phyloP scores from a whole-genome alignment of 1,284 basidiomycete species.

The Kalmanozyma brasiliensis region DNA sequence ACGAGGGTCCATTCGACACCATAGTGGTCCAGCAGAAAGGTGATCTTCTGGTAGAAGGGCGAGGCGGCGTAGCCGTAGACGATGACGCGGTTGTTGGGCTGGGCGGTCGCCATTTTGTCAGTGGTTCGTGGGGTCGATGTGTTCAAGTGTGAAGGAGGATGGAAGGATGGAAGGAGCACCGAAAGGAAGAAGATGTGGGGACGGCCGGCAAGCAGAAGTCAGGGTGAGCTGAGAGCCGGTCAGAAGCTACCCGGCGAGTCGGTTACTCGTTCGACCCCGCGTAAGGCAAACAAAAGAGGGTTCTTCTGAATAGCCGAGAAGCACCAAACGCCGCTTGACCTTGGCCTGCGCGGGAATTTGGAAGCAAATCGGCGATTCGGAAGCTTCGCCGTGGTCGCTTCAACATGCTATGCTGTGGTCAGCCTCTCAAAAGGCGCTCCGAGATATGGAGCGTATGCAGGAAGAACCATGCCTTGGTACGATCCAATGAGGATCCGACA shows the following conservation, averaged over 20 bases:
- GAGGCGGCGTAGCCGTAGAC: conserved; percentile 46
- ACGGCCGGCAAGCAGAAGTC: neutral
- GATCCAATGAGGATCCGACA: too few relatives aligned
- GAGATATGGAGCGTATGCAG: too few relatives aligned
- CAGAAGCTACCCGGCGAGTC: conserved; percentile 7
- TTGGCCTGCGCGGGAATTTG: neutral
- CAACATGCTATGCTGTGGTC: too few relatives aligned
- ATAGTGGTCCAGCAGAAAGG: conserved; percentile 34
- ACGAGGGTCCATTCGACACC: conserved; percentile 35
- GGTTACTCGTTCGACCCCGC: neutral
- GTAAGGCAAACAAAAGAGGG: too few relatives aligned
- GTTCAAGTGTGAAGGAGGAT: neutral
- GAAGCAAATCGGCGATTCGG: conserved; percentile 9
- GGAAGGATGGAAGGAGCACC: neutral
- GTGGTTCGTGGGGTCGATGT: too few relatives aligned
- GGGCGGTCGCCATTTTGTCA: conserved; percentile 13
- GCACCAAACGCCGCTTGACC: neutral
- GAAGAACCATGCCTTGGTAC: too few relatives aligned
- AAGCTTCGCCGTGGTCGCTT: too few relatives aligned
- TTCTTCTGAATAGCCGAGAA: too few relatives aligned
- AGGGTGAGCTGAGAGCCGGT: neutral
- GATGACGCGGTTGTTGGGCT: conserved; percentile 32
- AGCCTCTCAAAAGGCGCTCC: too few relatives aligned
- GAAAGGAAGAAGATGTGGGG: neutral
- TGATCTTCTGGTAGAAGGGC: conserved; percentile 47